Percentiles rank a stretch among this genome's conserved stretches.
Evolutionary conservation across 192 early-diverging fungal species (phyloP).

Genomic region (Coemansia javaensis): DNA sequence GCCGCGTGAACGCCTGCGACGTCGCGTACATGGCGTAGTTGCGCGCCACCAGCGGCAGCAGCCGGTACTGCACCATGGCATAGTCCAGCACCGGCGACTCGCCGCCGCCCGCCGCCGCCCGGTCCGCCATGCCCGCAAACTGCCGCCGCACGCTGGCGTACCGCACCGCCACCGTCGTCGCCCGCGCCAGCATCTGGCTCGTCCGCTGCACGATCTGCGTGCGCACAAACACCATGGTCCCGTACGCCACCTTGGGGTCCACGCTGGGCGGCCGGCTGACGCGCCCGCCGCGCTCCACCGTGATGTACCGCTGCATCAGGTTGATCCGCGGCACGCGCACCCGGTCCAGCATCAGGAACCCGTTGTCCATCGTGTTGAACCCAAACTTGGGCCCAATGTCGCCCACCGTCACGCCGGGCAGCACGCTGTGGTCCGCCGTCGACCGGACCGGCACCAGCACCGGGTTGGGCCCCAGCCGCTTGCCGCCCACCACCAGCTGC

Average conservation of each 20-base stretch:
- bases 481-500: conserved; percentile 66
- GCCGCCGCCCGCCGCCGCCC: conserved; percentile 7
- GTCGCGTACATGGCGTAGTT: conserved; percentile 73
- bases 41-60: conserved; percentile 65
- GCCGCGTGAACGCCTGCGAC: conserved; percentile 56
- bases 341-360: conserved; percentile 77
- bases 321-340: conserved; percentile 73
- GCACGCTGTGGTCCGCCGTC: conserved; percentile 62
- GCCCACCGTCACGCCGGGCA: conserved; percentile 76
- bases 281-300: conserved; percentile 63
- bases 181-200: conserved; percentile 57
- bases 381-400: conserved; percentile 89
- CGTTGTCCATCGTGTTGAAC: conserved; percentile 81
- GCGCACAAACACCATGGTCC: conserved; percentile 81
- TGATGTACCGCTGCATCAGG: conserved; percentile 72
- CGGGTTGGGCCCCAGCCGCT: conserved; percentile 72
- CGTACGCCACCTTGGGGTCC: conserved; percentile 71
- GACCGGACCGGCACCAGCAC: conserved; percentile 79
- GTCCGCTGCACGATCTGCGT: conserved; percentile 66
- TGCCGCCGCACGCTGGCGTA: conserved; percentile 71
- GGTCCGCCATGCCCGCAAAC: conserved; percentile 55
- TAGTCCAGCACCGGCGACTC: conserved; percentile 76
- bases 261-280: conserved; percentile 70
- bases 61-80: conserved; percentile 71
- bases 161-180: conserved; percentile 65